Evolutionary conservation across 1,284 basidiomycete genomes (phyloP).

Genomic region (Ceratobasidium sp.): DNA sequence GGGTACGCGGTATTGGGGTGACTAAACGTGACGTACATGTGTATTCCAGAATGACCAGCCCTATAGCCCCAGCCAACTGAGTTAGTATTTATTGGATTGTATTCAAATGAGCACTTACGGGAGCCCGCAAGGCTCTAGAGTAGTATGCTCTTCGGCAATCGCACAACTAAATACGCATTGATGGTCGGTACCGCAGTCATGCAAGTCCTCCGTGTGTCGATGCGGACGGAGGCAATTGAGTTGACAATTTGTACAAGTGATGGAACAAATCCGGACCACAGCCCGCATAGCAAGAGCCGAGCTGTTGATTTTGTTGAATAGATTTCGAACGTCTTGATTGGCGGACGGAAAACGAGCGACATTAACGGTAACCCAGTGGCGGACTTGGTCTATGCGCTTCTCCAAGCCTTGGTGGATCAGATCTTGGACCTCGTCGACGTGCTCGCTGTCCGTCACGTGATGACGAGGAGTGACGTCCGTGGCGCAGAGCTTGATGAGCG

Average conservation of each 20-base stretch:
- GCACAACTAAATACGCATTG: slow-evolving; percentile 40
- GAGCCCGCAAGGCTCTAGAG: slow-evolving; percentile 52
- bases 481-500: not conserved
- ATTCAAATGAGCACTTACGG: slow-evolving; percentile 50
- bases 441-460: not conserved
- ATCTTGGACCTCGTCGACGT: slow-evolving; percentile 13
- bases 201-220: slow-evolving; percentile 26
- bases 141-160: slow-evolving; percentile 33
- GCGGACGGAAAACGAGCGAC: slow-evolving; percentile 29
- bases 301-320: slow-evolving; percentile 26
- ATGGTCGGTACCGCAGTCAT: slow-evolving; percentile 42
- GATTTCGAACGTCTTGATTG: slow-evolving; percentile 32
- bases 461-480: not conserved
- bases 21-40: slow-evolving; percentile 54
- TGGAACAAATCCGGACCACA: slow-evolving; percentile 34
- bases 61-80: slow-evolving; percentile 44
- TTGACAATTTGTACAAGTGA: slow-evolving; percentile 30
- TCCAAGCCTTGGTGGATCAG: slow-evolving; percentile 4
- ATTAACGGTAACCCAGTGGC: slow-evolving; percentile 39
- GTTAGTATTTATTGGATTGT: not conserved
- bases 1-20: not conserved
- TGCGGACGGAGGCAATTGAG: slow-evolving; percentile 34
- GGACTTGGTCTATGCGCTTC: slow-evolving; percentile 31
- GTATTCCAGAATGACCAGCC: slow-evolving; percentile 63
- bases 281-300: slow-evolving; percentile 15